Base-by-base conservation (phyloP, 768 basidiomycete species). In the Podaxis rugospora region DNA sequence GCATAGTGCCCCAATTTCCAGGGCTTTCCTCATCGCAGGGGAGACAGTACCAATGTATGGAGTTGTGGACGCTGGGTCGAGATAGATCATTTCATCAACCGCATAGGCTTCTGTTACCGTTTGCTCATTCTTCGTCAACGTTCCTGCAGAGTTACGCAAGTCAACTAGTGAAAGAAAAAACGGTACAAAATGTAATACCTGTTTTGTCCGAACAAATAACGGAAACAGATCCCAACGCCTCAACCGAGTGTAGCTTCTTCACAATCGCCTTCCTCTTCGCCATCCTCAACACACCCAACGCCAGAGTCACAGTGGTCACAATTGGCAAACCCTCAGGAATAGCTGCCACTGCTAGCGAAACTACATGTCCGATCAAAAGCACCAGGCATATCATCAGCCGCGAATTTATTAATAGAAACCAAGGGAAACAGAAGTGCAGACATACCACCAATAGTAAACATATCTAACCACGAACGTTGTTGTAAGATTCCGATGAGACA, bases 191-290 rank as follows among this genome's bases (percentile, higher is more conserved):
- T 5, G 9, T 65, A 81, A 54, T 65, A 87, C 93, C 95, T 49
- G 96, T 98, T 75, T 98, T 98, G 74, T 98, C 95, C 2, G 94
- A 94, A 69, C 95, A 98, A 63, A 98, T 95, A 7, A 98, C 95
- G n/a, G 91, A 94, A 11, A 98, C 93, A 2, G 91, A 93, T 1
- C 95, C 95, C 2, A 98, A 78, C 0, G 94, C 86, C 72, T 98
- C 95, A 2, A 98, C 95, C 2, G 92, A 94, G 64, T 95, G 96
- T 47, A 98, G 75, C 69, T 95, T 98, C 76, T 98, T 98, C 44
- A 98, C 95, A 62, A 98, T 98, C 0, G 95, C 95, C 63, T 94
- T 96, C 23, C 93, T 85, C 66, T 91, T 92, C 0, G 93, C 86
- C 96, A 98, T 98, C 9, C 96, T 76, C 65, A 97, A 72, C 2